A percentile compares a stretch with the other conserved stretches of the same genome.
Conservation (phyloP, 139 green algal genomes). For the Penium margaritaceum region DNA sequence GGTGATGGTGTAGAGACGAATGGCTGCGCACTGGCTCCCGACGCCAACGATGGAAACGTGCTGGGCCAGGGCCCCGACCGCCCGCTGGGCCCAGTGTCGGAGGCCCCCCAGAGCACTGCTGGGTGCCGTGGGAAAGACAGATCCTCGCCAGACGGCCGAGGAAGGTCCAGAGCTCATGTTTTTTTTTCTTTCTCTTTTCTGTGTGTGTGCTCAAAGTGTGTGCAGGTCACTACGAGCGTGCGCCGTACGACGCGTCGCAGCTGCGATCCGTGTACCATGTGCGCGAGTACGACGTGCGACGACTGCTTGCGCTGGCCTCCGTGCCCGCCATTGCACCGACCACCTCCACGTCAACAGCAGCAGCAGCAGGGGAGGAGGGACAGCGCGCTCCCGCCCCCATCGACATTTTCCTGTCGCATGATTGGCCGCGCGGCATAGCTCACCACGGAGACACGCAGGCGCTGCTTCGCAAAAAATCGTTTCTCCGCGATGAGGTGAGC, state of each 20-base stretch:
- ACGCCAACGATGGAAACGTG: no score
- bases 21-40: no score
- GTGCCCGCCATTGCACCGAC: not conserved
- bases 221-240: conserved; percentile 69
- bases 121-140: no score
- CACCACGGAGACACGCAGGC: conserved; percentile 65
- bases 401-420: conserved; percentile 90
- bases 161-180: no score
- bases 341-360: not conserved
- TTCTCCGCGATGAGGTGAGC: conserved; percentile 56
- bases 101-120: no score
- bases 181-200: no score
- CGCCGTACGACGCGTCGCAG: conserved; percentile 67
- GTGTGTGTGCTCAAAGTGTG: no score
- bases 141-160: no score
- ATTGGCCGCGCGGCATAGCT: conserved; percentile 85
- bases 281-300: conserved; percentile 75
- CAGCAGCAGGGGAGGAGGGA: no score
- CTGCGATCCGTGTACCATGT: conserved; percentile 87
- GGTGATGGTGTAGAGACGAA: no score
- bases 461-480: conserved; percentile 77
- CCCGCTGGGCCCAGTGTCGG: no score
- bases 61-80: no score
- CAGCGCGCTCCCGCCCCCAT: conserved; percentile 55
- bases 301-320: conserved; percentile 48